A percentile compares a stretch with the other conserved stretches of the same genome.
These are phyloP conservation scores for Paxillus rubicundulus DNA, from an alignment of 768 basidiomycete genomes.

Conservation along the genomic window DNA sequence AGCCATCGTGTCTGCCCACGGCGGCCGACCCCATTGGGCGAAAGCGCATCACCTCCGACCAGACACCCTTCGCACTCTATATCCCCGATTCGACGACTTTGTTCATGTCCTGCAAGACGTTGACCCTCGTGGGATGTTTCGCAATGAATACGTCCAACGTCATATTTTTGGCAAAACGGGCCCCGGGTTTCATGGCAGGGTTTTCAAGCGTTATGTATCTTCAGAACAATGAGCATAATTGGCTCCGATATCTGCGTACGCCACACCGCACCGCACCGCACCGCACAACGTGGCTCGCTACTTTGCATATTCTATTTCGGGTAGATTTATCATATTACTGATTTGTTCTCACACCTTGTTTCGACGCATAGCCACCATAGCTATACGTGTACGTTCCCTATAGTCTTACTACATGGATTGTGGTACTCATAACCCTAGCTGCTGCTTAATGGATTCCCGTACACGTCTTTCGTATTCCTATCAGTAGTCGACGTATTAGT, in stretches of 20 bases:
- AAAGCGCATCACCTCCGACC: conserved; percentile 81
- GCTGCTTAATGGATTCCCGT: conserved; percentile 76
- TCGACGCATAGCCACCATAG: conserved; percentile 8
- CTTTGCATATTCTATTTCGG: conserved; percentile 5
- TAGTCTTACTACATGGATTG: conserved; percentile 14
- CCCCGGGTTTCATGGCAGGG: conserved; percentile 38
- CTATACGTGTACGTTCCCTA: conserved; percentile 12
- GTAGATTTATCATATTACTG: conserved; percentile 7
- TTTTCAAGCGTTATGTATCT: conserved; percentile 42
- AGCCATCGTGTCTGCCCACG: conserved; percentile 59
- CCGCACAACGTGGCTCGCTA: conserved; percentile 3
- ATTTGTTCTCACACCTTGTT: neutral
- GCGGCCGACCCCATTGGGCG: conserved; percentile 94
- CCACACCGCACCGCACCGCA: neutral
- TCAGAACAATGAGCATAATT: conserved; percentile 6
- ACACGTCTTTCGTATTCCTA: conserved; percentile 89
- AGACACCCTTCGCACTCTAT: conserved; percentile 58
- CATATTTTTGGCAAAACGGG: conserved; percentile 71
- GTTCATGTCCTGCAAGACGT: conserved; percentile 58
- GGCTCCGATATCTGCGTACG: neutral
- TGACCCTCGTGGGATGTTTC: conserved; percentile 76
- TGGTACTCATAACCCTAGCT: conserved; percentile 64
- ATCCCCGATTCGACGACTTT: conserved; percentile 84
- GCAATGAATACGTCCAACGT: conserved; percentile 85
- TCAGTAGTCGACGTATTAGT: neutral